These are phyloP conservation scores for Sophora flavescens DNA, from an alignment of 306 rosid species.

Conservation along the genomic window DNA sequence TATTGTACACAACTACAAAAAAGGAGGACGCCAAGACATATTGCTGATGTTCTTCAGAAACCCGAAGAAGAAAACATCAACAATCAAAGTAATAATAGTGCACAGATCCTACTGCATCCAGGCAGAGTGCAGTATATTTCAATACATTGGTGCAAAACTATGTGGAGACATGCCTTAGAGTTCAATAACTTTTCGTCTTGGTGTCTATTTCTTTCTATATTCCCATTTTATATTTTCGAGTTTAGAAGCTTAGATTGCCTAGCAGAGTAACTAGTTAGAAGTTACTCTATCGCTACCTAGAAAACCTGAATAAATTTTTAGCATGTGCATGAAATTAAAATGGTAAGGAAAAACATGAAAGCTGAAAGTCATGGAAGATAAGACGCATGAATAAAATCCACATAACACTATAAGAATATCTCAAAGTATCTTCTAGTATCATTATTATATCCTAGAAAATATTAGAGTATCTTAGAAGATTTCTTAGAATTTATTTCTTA, in stretches of 20 bases:
- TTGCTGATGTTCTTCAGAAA: neutral
- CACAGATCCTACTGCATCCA: neutral
- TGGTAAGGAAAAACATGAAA: neutral
- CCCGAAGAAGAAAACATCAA: neutral
- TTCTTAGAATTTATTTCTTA: too few species aligned
- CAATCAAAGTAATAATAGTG: neutral
- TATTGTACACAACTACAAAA: neutral
- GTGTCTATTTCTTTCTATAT: neutral
- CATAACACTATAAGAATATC: too few species aligned
- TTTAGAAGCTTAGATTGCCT: neutral
- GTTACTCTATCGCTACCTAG: neutral
- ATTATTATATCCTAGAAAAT: too few species aligned
- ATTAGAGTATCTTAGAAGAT: too few species aligned
- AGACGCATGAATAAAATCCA: neutral
- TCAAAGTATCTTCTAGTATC: too few species aligned
- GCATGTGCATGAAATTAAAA: conserved; percentile 1
- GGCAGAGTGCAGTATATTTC: neutral
- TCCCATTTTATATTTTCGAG: neutral
- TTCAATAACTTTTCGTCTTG: neutral
- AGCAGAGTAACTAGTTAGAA: conserved; percentile 4
- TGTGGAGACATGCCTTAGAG: neutral
- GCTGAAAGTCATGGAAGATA: neutral
- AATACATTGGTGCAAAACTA: neutral
- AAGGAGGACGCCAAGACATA: neutral
- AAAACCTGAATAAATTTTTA: neutral